Evolutionary conservation across 106 monocot species (phyloP), one percentile per base, ranked within the genome.

Genomic region (Ottelia alismoides): DNA sequence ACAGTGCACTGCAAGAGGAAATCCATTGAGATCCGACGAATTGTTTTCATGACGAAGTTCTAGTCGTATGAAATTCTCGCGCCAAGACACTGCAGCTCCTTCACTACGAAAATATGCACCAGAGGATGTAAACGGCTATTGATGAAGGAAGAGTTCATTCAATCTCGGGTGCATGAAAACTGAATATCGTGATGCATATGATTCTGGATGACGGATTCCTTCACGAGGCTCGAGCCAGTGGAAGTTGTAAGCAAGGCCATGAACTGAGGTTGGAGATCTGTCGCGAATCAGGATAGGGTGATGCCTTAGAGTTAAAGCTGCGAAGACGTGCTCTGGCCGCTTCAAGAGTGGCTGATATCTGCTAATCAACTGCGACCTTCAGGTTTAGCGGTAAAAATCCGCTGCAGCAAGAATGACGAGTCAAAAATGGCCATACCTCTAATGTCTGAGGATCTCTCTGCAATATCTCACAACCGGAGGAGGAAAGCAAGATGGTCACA

Each of bases 191-290:
- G 78, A 56, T 70, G 68, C 78, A 79, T 79, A 20, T 74, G 69
- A 51, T 67, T 47, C 51, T 74, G 73, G 53, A 79, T 74, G 28
- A 74, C 65, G 1, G 65, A 73, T 74, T 79, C 78, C 62, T 74
- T 70, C 22, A 79, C 62, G 22, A 61, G 52, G 40, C 74, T 74
- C 30, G 65, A 46, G 11, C 74, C 74, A 61, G 22, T 52, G 49
- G 73, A 74, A 3, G 78, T 79, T 1, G 78, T 65, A 2, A 78
- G 60, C 64, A 78, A 47, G 11, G 73, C 68, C 73, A 69, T 73
- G 65, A 68, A 73, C 69, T 78, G 78, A 51, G 78, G 68, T 35
- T 78, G 78, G 11, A 69, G 73, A 60, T 78, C 78, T 21, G 73
- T 78, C 19, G 78, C 65, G 49, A 78, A 78, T 17, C 73, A 18